These are phyloP conservation scores for Phyllosticta capitalensis DNA, from an alignment of 2,329 filamentous ascomycete genomes.

Conservation along the genomic window DNA sequence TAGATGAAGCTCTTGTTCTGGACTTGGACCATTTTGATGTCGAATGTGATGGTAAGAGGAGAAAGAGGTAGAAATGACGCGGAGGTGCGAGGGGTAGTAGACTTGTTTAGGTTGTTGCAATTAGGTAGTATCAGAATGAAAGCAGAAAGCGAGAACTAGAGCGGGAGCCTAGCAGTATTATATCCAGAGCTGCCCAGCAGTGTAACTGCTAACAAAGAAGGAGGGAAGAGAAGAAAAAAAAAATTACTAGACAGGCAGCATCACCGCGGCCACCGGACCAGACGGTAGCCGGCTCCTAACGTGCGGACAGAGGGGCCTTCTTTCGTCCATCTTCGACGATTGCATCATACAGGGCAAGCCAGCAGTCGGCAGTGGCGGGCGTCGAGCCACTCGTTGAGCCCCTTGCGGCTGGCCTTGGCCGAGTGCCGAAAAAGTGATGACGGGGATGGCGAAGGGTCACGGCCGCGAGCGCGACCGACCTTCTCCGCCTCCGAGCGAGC, in stretches of 20 bases:
- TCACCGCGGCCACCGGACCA: not conserved
- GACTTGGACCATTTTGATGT: constrained; percentile 30
- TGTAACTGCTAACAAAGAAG: not conserved
- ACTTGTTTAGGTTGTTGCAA: not conserved
- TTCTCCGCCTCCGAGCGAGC: not conserved
- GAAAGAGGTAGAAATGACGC: not conserved
- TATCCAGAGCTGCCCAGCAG: not conserved
- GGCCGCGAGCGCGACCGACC: not conserved
- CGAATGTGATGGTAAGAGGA: not conserved
- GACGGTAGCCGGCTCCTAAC: not conserved
- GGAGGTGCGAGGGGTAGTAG: not conserved
- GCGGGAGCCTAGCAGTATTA: not conserved
- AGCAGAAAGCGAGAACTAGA: not conserved
- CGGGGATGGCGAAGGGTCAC: not conserved
- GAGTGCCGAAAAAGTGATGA: not conserved
- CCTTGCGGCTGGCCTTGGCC: not conserved
- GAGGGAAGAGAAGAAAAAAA: not conserved
- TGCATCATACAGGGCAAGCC: not conserved
- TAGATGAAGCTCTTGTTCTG: constrained; percentile 70
- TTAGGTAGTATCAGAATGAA: not conserved
- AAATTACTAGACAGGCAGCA: not conserved
- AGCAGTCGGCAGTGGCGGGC: not conserved
- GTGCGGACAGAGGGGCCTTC: not conserved
- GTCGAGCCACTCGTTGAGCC: not conserved
- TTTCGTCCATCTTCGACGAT: not conserved